Evolutionary conservation across 1,139 yeast species (phyloP).

Genomic region (Magnusiomyces fungicola): DNA sequence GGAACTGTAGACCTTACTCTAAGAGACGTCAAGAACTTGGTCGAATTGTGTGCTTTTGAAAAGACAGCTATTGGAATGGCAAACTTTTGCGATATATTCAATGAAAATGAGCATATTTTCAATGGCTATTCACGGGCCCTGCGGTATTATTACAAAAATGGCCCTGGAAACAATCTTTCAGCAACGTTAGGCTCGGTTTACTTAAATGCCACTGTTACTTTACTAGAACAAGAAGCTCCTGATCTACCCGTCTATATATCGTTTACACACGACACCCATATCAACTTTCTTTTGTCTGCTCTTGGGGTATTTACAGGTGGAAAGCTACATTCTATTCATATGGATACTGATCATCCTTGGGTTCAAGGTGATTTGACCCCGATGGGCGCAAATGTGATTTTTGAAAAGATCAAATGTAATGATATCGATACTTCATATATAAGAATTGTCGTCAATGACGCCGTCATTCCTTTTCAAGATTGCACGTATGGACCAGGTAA

Average conservation of each 20-base stretch:
- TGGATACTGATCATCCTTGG: conserved; percentile 33
- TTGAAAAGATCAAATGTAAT: conserved; percentile 43
- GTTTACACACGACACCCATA: conserved; percentile 50
- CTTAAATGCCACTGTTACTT: conserved; percentile 42
- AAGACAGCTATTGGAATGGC: conserved; percentile 44
- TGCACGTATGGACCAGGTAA: conserved; percentile 48
- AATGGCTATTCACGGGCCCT: conserved; percentile 42
- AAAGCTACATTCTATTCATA: conserved; percentile 23
- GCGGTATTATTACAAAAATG: conserved; percentile 41
- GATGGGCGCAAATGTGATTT: conserved; percentile 47
- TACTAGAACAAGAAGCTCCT: conserved; percentile 27
- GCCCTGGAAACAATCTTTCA: conserved; percentile 45
- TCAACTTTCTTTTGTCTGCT: conserved; percentile 40
- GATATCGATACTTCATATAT: conserved; percentile 32
- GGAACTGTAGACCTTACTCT: conserved; percentile 27
- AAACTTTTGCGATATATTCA: conserved; percentile 46
- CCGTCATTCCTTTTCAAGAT: conserved; percentile 45
- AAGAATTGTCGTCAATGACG: conserved; percentile 47
- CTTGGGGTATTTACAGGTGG: conserved; percentile 40
- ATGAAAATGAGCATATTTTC: conserved; percentile 42
- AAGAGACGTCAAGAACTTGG: conserved; percentile 37
- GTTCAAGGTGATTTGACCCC: conserved; percentile 45
- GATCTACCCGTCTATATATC: conserved; percentile 30
- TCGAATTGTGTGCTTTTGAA: conserved; percentile 49
- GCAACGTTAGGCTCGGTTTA: conserved; percentile 42